Evolutionary conservation across 2,329 filamentous ascomycete species (phyloP), one percentile per base, ranked within the genome.

Genomic region (Elsinoe perseae): DNA sequence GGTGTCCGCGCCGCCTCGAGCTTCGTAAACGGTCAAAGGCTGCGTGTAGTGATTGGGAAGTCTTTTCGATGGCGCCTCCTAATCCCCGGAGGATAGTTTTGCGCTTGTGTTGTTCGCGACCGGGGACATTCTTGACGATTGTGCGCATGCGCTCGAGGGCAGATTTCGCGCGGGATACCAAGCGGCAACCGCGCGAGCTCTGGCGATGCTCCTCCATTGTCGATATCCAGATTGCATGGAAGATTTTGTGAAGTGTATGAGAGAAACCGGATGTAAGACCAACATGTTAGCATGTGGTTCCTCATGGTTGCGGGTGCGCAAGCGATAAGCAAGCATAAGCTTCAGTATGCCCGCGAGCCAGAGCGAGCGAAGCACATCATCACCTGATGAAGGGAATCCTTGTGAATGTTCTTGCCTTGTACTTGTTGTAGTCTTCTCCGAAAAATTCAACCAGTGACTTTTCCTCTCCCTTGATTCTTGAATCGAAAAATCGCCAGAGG

Each of bases 401-500:
- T 7, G 90, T 88, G 42, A 80, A 77, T 3, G 91, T 91, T 57
- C 76, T 78, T 65, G 79, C 78, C 63, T 80, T 80, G 68, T 95
- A 98, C 16, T 81, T 71, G 18, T 82, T 72, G 69, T 97, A 98
- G 50, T 95, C 85, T 6, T 86, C 76, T 0, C 86, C 86, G 68
- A 97, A 98, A 72, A 97, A 96, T 12, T 77, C 74, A 6, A 92
- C 73, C 52, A 98, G 74, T 61, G 85, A 81, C 25, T 76, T 75
- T 72, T 98, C 93, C 74, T 98, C 93, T 28, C 82, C 72, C 55
- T 70, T 71, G 61, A 97, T 91, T 59, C 93, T 77, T 10, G 69
- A 73, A 14, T 76, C 78, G 68, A 98, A 98, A 70, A 98, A 98
- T 59, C 75, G 78, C 89, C 89, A 96, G 62, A 98, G 70, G 14